Evolutionary conservation across 495 filamentous ascomycete species (phyloP).

Genomic region (Podospora didyma): DNA sequence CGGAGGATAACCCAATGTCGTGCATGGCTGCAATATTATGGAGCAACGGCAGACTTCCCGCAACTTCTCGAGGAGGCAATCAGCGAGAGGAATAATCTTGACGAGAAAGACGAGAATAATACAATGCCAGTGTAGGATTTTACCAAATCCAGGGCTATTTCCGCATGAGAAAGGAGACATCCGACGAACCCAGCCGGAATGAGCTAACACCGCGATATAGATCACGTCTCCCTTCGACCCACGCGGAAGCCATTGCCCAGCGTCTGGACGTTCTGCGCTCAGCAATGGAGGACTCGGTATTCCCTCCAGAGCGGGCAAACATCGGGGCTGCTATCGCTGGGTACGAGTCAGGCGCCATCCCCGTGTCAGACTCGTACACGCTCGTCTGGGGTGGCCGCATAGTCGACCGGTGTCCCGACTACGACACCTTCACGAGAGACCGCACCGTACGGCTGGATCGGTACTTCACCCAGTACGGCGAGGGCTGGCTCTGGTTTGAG

Average conservation of each 20-base stretch:
- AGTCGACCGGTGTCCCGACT: constrained; percentile 36
- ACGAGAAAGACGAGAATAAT: constrained; percentile 35
- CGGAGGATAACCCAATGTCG: constrained; percentile 34
- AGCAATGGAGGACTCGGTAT: constrained; percentile 29
- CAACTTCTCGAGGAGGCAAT: constrained; percentile 28
- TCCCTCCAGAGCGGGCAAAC: constrained; percentile 38
- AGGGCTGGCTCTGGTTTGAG: constrained; percentile 50
- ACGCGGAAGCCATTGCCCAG: constrained; percentile 23
- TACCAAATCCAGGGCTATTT: neutral
- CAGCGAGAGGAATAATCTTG: constrained; percentile 29
- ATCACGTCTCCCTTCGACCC: constrained; percentile 14
- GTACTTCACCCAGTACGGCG: constrained; percentile 33
- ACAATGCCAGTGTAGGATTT: constrained; percentile 31
- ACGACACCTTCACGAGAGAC: constrained; percentile 34
- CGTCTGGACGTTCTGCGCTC: constrained; percentile 29
- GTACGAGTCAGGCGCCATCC: constrained; percentile 39
- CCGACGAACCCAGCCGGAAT: neutral
- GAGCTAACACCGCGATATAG: constrained; percentile 5
- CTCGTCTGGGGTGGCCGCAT: constrained; percentile 44
- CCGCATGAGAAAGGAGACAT: neutral
- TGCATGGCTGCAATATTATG: constrained; percentile 28
- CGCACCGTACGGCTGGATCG: constrained; percentile 37
- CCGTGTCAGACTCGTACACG: constrained; percentile 36
- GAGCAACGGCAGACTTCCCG: constrained; percentile 21
- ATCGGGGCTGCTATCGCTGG: constrained; percentile 41